Evolutionary conservation across 352 stramenopile species (phyloP), one percentile per base, ranked within the genome.

Genomic region (Sclerospora graminicola): DNA sequence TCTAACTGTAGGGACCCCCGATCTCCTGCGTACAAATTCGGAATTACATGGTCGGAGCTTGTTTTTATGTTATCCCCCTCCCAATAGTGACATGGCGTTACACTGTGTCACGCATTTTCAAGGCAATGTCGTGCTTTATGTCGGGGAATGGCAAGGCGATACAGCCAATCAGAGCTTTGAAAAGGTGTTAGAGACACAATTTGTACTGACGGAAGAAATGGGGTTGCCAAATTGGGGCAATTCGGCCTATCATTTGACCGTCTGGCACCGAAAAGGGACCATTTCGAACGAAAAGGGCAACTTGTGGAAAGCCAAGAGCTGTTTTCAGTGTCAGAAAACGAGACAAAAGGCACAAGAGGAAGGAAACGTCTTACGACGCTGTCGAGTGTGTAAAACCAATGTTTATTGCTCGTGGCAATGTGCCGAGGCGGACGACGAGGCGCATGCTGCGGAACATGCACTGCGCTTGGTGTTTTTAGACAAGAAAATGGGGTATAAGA

Each of bases 131-230:
- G 54, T 90, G 23, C 41, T 90, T 5, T 69, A 88, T 49, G 57
- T 90, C 1, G 78, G 78, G 14, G 78, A 90, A 41, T 90, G 78
- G 78, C 70, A 90, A 53, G 75, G 78, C 15, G 75, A 87, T 44
- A 86, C 78, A 8, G 78, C 63, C 13, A 73, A 86, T 39, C 62
- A 60, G 15, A 54, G 66, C 32, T 90, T 88, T 33, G 78, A 90
- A 45, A 67, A 55, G 6, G 68, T 71, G 40, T 56, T 90, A 1
- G 59, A 68, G 29, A 48, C 52, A n/a, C 50, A 54, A 3, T 90
- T 86, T 55, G 41, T 27, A 11, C 56, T 87, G 2, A 58, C 71
- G 35, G 50, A 73, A 35, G 61, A 85, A 45, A 38, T 85, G 13
- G 45, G 47, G 30, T 60, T 90, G 40, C 78, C 78, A 11, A 90